Conservation (phyloP, 352 stramenopile genomes). For the Phytophthora crassamura region DNA sequence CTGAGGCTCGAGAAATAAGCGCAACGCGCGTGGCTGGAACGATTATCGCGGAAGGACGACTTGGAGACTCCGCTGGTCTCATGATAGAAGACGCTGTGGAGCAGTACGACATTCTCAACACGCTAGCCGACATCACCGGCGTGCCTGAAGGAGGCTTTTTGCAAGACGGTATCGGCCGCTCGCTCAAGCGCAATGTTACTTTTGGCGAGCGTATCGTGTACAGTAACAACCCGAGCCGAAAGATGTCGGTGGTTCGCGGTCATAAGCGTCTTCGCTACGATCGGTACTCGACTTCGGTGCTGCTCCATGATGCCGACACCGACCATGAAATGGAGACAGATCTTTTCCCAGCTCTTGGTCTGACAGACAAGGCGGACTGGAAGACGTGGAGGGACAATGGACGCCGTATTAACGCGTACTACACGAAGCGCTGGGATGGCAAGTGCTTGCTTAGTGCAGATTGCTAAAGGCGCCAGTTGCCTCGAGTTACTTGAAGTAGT, state of each 20-base stretch:
- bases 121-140: constrained; percentile 47
- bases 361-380: constrained; percentile 24
- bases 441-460: constrained; percentile 42
- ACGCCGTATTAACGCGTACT: constrained; percentile 56
- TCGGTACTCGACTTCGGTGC: constrained; percentile 37
- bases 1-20: constrained; percentile 42
- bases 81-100: constrained; percentile 40
- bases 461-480: constrained; percentile 23
- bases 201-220: constrained; percentile 50
- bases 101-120: constrained; percentile 55
- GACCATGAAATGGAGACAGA: constrained; percentile 53
- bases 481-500: too few relatives aligned
- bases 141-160: constrained; percentile 42
- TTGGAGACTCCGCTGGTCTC: constrained; percentile 31
- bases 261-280: constrained; percentile 56
- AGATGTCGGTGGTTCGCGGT: constrained; percentile 48
- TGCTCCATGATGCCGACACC: constrained; percentile 43
- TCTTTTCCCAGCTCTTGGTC: constrained; percentile 33
- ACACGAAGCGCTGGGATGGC: constrained; percentile 53
- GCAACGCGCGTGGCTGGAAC: constrained; percentile 38
- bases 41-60: constrained; percentile 44
- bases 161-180: constrained; percentile 45
- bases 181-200: constrained; percentile 46
- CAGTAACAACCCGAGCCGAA: constrained; percentile 62
- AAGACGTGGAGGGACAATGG: constrained; percentile 31